Evolutionary conservation across 225 moss, liverwort and hornwort species (phyloP).

Genomic region (Polytrichum commune): DNA sequence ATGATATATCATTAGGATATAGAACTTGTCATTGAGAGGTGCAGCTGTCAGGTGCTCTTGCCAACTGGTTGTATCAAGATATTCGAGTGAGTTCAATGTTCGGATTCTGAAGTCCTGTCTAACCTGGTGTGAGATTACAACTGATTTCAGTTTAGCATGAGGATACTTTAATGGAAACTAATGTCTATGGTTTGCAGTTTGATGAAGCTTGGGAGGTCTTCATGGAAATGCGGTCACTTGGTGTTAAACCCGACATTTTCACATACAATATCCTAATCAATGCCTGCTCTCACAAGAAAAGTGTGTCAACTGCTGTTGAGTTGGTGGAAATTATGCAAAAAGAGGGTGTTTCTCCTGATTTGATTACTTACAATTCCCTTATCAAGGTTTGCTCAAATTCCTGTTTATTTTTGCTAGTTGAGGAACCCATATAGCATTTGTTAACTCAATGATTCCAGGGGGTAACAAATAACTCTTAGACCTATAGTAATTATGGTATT

Average conservation of each 20-base stretch:
- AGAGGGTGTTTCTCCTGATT: constrained; percentile 61
- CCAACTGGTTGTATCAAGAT: too few relatives aligned
- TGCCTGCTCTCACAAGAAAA: constrained; percentile 65
- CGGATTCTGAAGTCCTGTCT: too few relatives aligned
- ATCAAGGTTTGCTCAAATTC: constrained; percentile 54
- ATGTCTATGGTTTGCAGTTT: constrained; percentile 38
- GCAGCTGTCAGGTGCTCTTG: too few relatives aligned
- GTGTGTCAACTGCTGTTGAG: constrained; percentile 63
- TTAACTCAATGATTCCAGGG: too few relatives aligned
- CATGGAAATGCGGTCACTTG: constrained; percentile 63
- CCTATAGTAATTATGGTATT: too few relatives aligned
- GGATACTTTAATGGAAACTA: background rate
- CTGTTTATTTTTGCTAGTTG: too few relatives aligned
- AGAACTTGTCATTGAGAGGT: too few relatives aligned
- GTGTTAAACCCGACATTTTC: constrained; percentile 69
- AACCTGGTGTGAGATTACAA: too few relatives aligned
- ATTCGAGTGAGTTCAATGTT: too few relatives aligned
- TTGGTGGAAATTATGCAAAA: constrained; percentile 78
- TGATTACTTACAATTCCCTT: constrained; percentile 91
- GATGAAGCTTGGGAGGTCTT: constrained; percentile 86
- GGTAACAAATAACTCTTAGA: too few relatives aligned
- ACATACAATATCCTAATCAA: constrained; percentile 96
- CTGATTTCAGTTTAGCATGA: background rate
- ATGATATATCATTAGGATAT: too few relatives aligned
- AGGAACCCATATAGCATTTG: too few relatives aligned